Conservation (phyloP, 192 early-diverging fungal species). For the Cetraspora pellucida region DNA sequence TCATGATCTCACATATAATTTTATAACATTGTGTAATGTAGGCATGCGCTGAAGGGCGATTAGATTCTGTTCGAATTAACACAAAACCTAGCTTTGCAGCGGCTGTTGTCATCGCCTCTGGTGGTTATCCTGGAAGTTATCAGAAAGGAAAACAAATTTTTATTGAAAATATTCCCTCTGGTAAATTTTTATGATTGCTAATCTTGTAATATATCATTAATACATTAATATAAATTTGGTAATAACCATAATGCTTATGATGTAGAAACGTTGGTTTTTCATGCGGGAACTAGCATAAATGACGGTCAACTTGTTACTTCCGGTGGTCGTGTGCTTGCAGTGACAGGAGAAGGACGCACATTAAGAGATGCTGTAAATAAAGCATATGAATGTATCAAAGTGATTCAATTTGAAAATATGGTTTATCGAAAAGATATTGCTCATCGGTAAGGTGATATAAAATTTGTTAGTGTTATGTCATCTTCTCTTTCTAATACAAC, state of each 20-base stretch:
- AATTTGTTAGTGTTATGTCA: not conserved
- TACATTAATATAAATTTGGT: not conserved
- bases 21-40: constrained; percentile 18
- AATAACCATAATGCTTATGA: not conserved
- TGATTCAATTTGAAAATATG: constrained; percentile 83
- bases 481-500: not conserved
- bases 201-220: not conserved
- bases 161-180: constrained; percentile 49
- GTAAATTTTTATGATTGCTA: constrained; percentile 33
- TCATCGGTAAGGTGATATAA: constrained; percentile 45
- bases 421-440: constrained; percentile 95
- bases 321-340: constrained; percentile 94
- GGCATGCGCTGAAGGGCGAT: constrained; percentile 84
- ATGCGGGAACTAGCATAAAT: constrained; percentile 81
- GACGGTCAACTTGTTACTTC: constrained; percentile 73
- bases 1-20: not conserved
- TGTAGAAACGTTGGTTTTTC: constrained; percentile 74
- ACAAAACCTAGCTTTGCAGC: constrained; percentile 80
- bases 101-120: constrained; percentile 91
- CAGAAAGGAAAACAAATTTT: constrained; percentile 79
- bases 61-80: constrained; percentile 81
- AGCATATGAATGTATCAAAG: constrained; percentile 70
- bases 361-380: constrained; percentile 77
- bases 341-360: constrained; percentile 78
- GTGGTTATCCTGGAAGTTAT: constrained; percentile 91